Base-by-base conservation (phyloP, 179 eudicot species). In the Vitellaria paradoxa region DNA sequence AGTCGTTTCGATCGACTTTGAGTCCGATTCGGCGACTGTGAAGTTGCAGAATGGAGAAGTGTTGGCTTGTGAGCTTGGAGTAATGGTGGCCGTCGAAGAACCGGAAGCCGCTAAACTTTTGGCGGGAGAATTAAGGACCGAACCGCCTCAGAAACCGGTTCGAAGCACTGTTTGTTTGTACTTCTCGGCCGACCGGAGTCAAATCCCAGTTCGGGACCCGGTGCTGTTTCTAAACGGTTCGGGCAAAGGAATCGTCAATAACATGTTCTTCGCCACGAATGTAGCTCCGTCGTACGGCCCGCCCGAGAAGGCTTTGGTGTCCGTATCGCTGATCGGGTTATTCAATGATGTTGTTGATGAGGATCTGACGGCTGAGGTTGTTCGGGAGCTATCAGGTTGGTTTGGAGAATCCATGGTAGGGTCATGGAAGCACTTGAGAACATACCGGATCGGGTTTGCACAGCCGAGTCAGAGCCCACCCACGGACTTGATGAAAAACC, bases 391-490 rank as follows among this genome's bases (percentile, higher is more conserved):
- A 0, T 86, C 89, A 11, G 85, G 68, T 40, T 96, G 99, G 99
- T 96, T 96, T 14, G 97, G 90, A 23, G 84, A 84, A 86, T 57
- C 77, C 0, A 72, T 82, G 78, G 96, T 91, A 0, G 52, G 87
- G 65, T 81, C 85, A 47, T 96, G 99, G 99, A 86, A 75, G 71
- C 86, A 89, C 63, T 82, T 96, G 89, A 93, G 89, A 68, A 89
- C 88, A 60, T 96, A 96, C 64, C 77, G 93, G 81, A 72, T 96
- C 21, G 69, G 76, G 53, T 96, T 84, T 77, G 98, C 99, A 0
- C 99, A 96, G 68, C 99, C 99, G 15, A 91, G 93, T 76, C 99
- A 96, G 67, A 79, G 92, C 80, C 99, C 94, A 20, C 99, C 98
- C 26, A 93, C 99, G 24, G 83, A 93, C 71, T 77, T 88, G 83